phyloP scores from a whole-genome alignment of 2,329 filamentous ascomycete species.

The Tolypocladium paradoxum region DNA sequence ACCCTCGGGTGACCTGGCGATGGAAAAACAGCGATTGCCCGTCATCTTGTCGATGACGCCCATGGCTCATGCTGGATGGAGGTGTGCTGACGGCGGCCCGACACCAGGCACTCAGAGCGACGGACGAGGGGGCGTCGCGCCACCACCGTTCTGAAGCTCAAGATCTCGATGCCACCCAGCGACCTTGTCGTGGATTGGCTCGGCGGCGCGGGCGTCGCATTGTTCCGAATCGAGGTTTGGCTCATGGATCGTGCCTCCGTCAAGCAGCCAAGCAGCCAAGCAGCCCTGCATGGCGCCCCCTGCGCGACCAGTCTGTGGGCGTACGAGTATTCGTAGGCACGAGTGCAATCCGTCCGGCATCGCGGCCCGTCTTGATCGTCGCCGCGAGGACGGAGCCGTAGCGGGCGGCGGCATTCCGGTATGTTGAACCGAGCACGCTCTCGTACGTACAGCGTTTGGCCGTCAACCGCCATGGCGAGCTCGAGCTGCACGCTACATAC shows the following conservation, averaged over 20 bases:
- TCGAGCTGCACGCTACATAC: neutral
- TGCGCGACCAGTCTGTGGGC: neutral
- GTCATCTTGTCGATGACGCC: conserved; percentile 5
- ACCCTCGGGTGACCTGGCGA: neutral
- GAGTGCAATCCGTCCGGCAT: neutral
- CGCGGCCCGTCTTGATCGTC: neutral
- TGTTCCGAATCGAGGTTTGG: conserved; percentile 19
- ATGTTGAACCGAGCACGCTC: neutral
- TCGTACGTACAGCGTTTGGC: too few species aligned
- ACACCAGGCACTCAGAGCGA: neutral
- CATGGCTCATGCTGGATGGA: too few species aligned
- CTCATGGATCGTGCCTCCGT: conserved; percentile 13
- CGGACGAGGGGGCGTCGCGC: neutral
- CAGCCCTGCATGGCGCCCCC: neutral
- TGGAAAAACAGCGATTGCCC: conserved; percentile 2
- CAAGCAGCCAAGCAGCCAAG: neutral
- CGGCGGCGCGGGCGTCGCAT: conserved; percentile 2
- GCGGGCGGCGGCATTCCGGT: neutral
- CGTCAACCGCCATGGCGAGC: neutral
- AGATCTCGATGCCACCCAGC: conserved; percentile 5
- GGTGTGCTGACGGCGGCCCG: neutral
- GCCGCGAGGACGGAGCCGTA: neutral
- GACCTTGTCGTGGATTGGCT: neutral
- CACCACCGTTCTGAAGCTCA: neutral
- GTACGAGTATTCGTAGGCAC: too few species aligned